Percentiles rank a stretch among this genome's conserved stretches.
These are phyloP conservation scores for Metroxylon sagu DNA, from an alignment of 176 grass and related monocot genomes.

Conservation along the genomic window DNA sequence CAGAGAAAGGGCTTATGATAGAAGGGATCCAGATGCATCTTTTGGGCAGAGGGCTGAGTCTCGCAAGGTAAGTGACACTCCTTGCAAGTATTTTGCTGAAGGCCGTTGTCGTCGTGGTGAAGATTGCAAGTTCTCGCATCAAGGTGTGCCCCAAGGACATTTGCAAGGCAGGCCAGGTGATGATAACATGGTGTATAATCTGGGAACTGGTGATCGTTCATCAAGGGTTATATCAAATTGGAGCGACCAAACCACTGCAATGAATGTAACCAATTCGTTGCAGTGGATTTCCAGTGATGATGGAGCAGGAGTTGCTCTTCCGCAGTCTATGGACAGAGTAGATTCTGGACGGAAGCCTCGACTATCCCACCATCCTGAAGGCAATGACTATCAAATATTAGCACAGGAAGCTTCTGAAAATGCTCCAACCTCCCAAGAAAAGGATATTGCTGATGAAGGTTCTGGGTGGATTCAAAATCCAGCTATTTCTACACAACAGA, in stretches of 20 bases:
- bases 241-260: slow-evolving; percentile 24
- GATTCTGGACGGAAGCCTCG: slow-evolving; percentile 31
- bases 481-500: slow-evolving; percentile 10
- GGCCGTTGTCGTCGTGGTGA: slow-evolving; percentile 63
- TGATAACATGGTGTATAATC: slow-evolving; percentile 27
- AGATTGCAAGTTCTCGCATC: slow-evolving; percentile 72
- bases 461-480: slow-evolving; percentile 23
- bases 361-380: slow-evolving; percentile 31
- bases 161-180: slow-evolving; percentile 27
- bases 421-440: slow-evolving; percentile 24
- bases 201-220: slow-evolving; percentile 5
- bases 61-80: slow-evolving; percentile 46
- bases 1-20: slow-evolving; percentile 21
- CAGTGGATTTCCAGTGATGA: slow-evolving; percentile 31
- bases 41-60: slow-evolving; percentile 43
- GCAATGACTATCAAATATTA: slow-evolving; percentile 1
- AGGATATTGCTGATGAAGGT: slow-evolving; percentile 27
- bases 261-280: slow-evolving; percentile 20
- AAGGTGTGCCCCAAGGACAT: slow-evolving; percentile 35
- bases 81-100: slow-evolving; percentile 85
- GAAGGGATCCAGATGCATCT: slow-evolving; percentile 40
- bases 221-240: slow-evolving; percentile 36
- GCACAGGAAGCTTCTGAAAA: slow-evolving; percentile 23
- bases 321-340: slow-evolving; percentile 22
- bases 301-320: slow-evolving; percentile 20